Base-by-base conservation (phyloP, 495 filamentous ascomycete species). In the Rhypophila decipiens region DNA sequence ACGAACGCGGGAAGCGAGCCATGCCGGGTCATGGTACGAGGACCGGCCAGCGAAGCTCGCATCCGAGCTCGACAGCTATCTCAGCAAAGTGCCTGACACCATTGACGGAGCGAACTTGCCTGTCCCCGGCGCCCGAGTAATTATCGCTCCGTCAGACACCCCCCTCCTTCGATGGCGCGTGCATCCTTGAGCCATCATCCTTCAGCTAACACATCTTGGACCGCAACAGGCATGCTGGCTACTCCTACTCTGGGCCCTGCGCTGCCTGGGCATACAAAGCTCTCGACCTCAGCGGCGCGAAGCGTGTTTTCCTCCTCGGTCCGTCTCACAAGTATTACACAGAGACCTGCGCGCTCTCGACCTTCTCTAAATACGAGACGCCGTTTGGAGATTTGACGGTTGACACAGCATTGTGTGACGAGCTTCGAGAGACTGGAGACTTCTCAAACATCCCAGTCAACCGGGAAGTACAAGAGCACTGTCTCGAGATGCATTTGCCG, bases 201-300 rank as follows among this genome's bases (percentile, higher is more conserved):
- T n/a, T n/a, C n/a, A n/a, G n/a, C n/a, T n/a, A n/a, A n/a, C n/a
- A n/a, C n/a, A n/a, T n/a, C n/a, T n/a, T n/a, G n/a, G n/a, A 21
- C 17, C 13, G 38, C 2, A 39, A 49, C 54, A 97, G 93, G 50
- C 93, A 99, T 65, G 93, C 94, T 45, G 94, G 93, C 23, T 99
- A 95, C 73, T 76, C 86, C 3, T 99, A 96, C 69, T 97, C 91
- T 13, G 93, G 93, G 24, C 82, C 89, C 22, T 88, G 88, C 52
- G 91, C 94, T 42, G 93, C 90, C 39, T 95, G 88, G 79, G 93
- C 93, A 37, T 99, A 99, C 70, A 91, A 87, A 63, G 76, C 82
- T 3, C 82, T 94, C 45, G 91, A 99, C 65, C 72, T 96, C 35
- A 83, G 83, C 17, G 56, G 56, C 39, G 85, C 85, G 20, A 95